Base-by-base conservation (phyloP, 352 stramenopile species). In the Phytopythium boreale region DNA sequence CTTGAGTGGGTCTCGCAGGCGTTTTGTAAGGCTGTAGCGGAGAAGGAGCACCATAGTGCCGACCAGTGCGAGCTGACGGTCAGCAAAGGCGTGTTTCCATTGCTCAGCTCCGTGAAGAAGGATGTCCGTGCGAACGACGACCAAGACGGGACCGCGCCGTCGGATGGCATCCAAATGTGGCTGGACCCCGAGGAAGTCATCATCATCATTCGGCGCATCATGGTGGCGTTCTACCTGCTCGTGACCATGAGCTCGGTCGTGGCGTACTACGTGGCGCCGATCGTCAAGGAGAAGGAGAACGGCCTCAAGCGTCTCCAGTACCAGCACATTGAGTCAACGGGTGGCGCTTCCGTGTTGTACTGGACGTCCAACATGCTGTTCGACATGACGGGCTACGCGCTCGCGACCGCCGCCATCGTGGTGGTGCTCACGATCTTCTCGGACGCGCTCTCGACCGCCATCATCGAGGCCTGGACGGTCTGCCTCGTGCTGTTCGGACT, bases 171-270 rank as follows among this genome's bases (percentile, higher is more conserved):
- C 31, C 50, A 56, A 10, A 51, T 69, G 19, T 26, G 56, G 27
- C 24, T 81, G 19, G 46, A 75, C 37, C 56, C 68, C 59, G 69
- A 84, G 27, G 74, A 79, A 59, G 70, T 72, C 6, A 51, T 77
- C 31, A 71, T 66, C 24, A 60, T 81, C 20, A 60, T 76, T 14
- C 70, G 52, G 88, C 99, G 82, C 74, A 98, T 91, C 72, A 96
- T 70, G 96, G 97, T 92, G 62, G 98, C 62, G 59, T 97, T 81
- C 80, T 99, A 87, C 66, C 65, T 84, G 31, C 74, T 90, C 24
- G 57, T 90, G 46, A 87, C 76, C 11, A 64, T 89, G 49, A 89
- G 75, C 61, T 87, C 80, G 7, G 78, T 92, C 37, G 72, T 77
- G 14, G 76, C 80, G n/a, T 89, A 83, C 56, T 91, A 90, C 51